Evolutionary conservation across 2,329 filamentous ascomycete genomes (phyloP).

Genomic region (Fusarium algeriense): DNA sequence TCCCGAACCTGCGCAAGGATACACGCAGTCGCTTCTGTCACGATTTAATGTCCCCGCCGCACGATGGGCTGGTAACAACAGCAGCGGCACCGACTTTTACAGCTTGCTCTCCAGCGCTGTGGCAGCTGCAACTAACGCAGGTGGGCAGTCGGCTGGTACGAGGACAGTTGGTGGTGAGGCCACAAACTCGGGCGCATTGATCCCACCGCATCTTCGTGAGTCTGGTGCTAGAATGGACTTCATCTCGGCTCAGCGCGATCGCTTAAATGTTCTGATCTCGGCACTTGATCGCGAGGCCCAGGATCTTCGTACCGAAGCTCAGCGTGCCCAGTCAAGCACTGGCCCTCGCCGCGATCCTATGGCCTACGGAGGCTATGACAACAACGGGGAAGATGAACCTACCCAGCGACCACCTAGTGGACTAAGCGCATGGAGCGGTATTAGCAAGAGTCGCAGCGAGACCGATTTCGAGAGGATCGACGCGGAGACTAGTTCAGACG

Average conservation of each 20-base stretch:
- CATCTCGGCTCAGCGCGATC: slow-evolving; percentile 82
- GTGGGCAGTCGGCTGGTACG: slow-evolving; percentile 51
- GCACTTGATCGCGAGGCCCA: slow-evolving; percentile 85
- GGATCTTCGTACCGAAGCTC: slow-evolving; percentile 60
- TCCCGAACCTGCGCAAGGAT: slow-evolving; percentile 64
- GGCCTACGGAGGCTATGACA: slow-evolving; percentile 45
- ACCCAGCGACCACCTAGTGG: slow-evolving; percentile 61
- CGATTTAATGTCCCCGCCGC: slow-evolving; percentile 86
- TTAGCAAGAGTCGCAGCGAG: slow-evolving; percentile 88
- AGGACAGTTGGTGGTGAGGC: slow-evolving; percentile 41
- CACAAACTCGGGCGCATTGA: slow-evolving; percentile 68
- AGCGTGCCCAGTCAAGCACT: slow-evolving; percentile 41
- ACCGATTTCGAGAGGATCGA: slow-evolving; percentile 92
- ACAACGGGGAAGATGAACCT: slow-evolving; percentile 50
- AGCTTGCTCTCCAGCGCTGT: slow-evolving; percentile 81
- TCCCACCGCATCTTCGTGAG: slow-evolving; percentile 76
- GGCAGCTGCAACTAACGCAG: slow-evolving; percentile 67
- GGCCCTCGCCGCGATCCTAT: slow-evolving; percentile 41
- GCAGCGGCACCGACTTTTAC: slow-evolving; percentile 76
- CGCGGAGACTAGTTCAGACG: slow-evolving; percentile 74
- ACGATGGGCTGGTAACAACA: slow-evolving; percentile 64
- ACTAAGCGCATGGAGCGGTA: slow-evolving; percentile 63
- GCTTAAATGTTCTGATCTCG: slow-evolving; percentile 77
- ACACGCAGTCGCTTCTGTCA: slow-evolving; percentile 85
- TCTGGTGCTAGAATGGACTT: slow-evolving; percentile 78